Evolutionary conservation across 441 rosid species (phyloP), one percentile per base, ranked within the genome.

Genomic region (Pelargonium citronellum): DNA sequence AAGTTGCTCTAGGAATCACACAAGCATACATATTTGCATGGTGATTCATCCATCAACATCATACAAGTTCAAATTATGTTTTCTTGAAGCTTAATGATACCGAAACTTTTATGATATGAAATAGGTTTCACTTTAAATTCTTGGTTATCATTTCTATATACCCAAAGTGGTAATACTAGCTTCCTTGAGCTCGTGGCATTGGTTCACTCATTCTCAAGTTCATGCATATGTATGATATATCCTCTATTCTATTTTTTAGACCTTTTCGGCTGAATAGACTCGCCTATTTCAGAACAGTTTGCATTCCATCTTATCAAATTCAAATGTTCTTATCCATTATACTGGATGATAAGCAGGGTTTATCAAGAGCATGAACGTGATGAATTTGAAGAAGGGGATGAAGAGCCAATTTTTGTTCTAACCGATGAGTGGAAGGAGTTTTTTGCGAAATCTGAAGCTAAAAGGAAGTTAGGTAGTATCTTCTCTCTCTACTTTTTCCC

Each of bases 341-440:
- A 57, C 55, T 67, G 64, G n/a, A 43, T 64, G 55, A 46, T 67
- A 47, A 20, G 22, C n/a, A 86, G 87, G 80, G 71, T 44, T 44
- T 69, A 17, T 37, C 73, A 67, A 73, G 85, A 82, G 74, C 72
- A 79, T 27, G 80, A 71, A 17, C 47, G 67, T 13, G 74, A 67
- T 65, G 81, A 11, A 49, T 41, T 65, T 11, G 71, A 30, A 1
- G 82, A 74, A 11, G 82, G 70, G 1, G 84, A 83, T 0, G 86
- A 79, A 0, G 89, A 84, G 30, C 85, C 86, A 4, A 51, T 84
- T 39, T 87, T 87, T 65, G 89, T 85, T 67, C 68, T 85, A 46
- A 87, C 89, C 0, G 89, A 85, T 73, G 91, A 87, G 73, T 85
- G 89, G 91, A 84, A 69, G 71, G 89, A 87, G 37, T 84, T 82